Evolutionary conservation across 2,329 filamentous ascomycete genomes (phyloP), one percentile per base, ranked within the genome.

Genomic region (Pleomassaria siparia): DNA sequence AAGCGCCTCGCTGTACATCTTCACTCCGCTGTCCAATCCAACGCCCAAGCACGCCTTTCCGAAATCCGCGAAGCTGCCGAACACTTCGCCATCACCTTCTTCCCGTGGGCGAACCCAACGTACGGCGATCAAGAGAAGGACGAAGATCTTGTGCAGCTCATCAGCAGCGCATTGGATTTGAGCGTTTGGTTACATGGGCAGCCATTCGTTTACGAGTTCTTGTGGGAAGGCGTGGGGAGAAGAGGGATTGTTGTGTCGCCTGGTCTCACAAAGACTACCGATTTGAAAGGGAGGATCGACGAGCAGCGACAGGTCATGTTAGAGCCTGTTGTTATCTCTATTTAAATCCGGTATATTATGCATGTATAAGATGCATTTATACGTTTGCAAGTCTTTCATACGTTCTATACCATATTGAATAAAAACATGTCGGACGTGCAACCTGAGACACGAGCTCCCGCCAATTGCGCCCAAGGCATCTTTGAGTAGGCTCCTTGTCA

Each of bases 41-140:
- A 30, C 24, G 15, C 42, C 26, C 33, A 43, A 46, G 16, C 49
- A 20, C 21, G 49, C 25, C 45, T 55, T 22, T 58, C 61, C 10
- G 51, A 56, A n/a, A 58, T 63, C 9, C 60, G 59, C 28, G 63
- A 68, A 57, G 63, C 64, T n/a, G 65, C 66, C 1, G 63, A 67
- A 41, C 61, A 66, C 47, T 69, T 69, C 49, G 54, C 59, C 4
- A 54, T 69, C 4, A 62, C 63, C 0, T 69, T 69, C 51, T 69
- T 69, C 40, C 63, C 65, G 1, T 69, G 66, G 66, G 62, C 63
- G 4, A 62, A 66, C 41, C 66, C 66, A 2, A 36, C 44, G 2
- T 52, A 51, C 10, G 44, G 45, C 10, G 66, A 69, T 28, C 52
- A 58, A 21, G 64, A 66, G 8, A 59, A 58, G 28, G 66, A 69